Conservation (phyloP, 352 stramenopile species). For the Phytophthora meadii region DNA sequence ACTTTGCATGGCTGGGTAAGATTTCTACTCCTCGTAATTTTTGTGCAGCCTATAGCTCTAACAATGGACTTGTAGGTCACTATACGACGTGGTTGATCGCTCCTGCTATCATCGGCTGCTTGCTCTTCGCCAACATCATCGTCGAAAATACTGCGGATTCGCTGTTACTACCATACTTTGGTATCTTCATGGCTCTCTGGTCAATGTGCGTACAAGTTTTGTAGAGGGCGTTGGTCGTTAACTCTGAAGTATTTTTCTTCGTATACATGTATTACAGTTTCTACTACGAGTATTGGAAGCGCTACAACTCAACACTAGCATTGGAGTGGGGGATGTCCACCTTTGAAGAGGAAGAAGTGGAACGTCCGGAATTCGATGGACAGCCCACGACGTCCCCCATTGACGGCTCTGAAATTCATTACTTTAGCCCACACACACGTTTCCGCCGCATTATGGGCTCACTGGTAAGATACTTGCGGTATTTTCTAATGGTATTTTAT, state of each 20-base stretch:
- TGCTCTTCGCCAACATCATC: slow-evolving; percentile 89
- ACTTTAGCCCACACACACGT: slow-evolving; percentile 73
- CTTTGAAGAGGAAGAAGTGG: slow-evolving; percentile 77
- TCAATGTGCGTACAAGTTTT: slow-evolving; percentile 48
- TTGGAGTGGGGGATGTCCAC: slow-evolving; percentile 80
- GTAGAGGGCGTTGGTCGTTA: not conserved
- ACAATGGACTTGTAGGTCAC: slow-evolving; percentile 57
- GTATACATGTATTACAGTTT: slow-evolving; percentile 34
- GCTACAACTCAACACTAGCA: slow-evolving; percentile 70
- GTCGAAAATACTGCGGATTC: slow-evolving; percentile 64
- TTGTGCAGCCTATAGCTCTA: not conserved
- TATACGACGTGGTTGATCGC: slow-evolving; percentile 95
- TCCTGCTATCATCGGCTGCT: slow-evolving; percentile 87
- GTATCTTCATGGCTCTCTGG: slow-evolving; percentile 87
- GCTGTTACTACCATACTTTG: slow-evolving; percentile 71
- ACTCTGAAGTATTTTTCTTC: not conserved
- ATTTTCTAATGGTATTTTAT: too few species aligned
- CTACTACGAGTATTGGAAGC: slow-evolving; percentile 89
- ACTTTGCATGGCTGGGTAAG: slow-evolving; percentile 96
- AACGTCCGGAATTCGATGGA: slow-evolving; percentile 77
- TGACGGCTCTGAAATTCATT: slow-evolving; percentile 76
- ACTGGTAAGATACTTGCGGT: slow-evolving; percentile 35
- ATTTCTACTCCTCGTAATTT: not conserved
- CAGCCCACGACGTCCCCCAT: slow-evolving; percentile 76
- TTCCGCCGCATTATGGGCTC: slow-evolving; percentile 77